These are phyloP conservation scores for Cadophora malorum DNA, from an alignment of 2,329 filamentous ascomycete genomes.

Conservation along the genomic window DNA sequence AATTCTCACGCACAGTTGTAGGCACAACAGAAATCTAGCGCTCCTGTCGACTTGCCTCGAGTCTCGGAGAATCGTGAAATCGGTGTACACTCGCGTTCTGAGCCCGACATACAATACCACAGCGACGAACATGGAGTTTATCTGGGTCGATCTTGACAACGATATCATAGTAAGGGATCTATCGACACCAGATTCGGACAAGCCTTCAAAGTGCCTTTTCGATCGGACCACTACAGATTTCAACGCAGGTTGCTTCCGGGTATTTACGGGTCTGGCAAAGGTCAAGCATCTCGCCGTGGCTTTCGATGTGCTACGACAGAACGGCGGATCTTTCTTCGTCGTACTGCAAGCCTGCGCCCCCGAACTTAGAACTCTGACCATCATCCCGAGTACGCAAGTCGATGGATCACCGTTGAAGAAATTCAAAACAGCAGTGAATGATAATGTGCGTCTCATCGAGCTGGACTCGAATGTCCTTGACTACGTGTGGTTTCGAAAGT, in stretches of 20 bases:
- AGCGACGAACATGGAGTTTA: slow-evolving; percentile 1
- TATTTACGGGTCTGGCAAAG: slow-evolving; percentile 26
- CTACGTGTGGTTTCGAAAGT: slow-evolving; percentile 18
- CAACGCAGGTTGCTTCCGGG: slow-evolving; percentile 12
- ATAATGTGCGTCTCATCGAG: slow-evolving; percentile 23
- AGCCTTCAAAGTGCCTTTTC: slow-evolving; percentile 18
- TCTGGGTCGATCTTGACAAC: slow-evolving; percentile 21
- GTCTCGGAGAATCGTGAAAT: slow-evolving; percentile 18
- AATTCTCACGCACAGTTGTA: slow-evolving; percentile 24
- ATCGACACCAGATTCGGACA: slow-evolving; percentile 14
- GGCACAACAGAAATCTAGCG: slow-evolving; percentile 21
- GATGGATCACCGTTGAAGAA: slow-evolving; percentile 1
- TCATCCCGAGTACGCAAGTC: slow-evolving; percentile 28
- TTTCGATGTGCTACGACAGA: slow-evolving; percentile 25
- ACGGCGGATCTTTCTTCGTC: slow-evolving; percentile 26
- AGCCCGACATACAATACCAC: slow-evolving; percentile 14
- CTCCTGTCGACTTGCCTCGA: slow-evolving; percentile 22
- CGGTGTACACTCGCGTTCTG: slow-evolving; percentile 7
- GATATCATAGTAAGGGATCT: slow-evolving; percentile 29
- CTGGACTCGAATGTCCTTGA: slow-evolving; percentile 31
- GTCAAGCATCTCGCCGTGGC: slow-evolving; percentile 27
- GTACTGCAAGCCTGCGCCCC: slow-evolving; percentile 27
- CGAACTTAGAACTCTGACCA: slow-evolving; percentile 17
- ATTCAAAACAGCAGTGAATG: neutral
- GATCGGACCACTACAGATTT: slow-evolving; percentile 17